Base-by-base conservation (phyloP, 768 basidiomycete genomes). In the Ephemerocybe angulata region DNA sequence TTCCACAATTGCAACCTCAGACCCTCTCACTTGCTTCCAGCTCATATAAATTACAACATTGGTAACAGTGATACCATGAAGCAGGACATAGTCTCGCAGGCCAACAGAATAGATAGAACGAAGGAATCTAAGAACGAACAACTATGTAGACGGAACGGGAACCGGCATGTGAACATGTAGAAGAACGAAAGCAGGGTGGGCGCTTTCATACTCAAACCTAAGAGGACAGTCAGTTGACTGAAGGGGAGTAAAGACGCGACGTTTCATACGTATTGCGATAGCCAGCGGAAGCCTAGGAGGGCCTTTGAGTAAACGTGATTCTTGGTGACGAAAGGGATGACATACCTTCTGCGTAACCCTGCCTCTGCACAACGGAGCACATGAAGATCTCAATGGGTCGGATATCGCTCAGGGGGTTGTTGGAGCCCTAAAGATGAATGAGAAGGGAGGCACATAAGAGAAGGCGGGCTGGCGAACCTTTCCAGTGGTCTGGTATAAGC, bases 371-470 rank as follows among this genome's bases (percentile, higher is more conserved):
- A 54, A 99, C 97, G 13, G 97, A 98, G 78, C 95, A 98, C 97
- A 99, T 99, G 85, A 98, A 99, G 63, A 98, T 82, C 69, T 99
- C 97, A 71, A 99, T 98, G 17, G 97, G 97, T 57, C 97, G 85
- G 62, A 98, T 98, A 71, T 98, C 96, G 63, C 79, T 90, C 67
- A 99, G 83, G 57, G 94, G 96, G 35, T 97, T 91, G 72, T 98
- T 98, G 69, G 29, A 28, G 4, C 97, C 97, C 95, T 97, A 62
- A 30, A 37, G 24, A 28, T 21, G 31, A 15, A 37, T 15, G 51
- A 28, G 38, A 53, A 46, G 8, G 27, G 10, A 47, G 13, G 51
- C 5, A 25, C 27, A 19, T 56, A 40, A 31, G 43, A 43, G 55
- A 27, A 19, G 48, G 25, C 13, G 25, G 13, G 48, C 37, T n/a